Conservation (phyloP, 768 basidiomycete species). For the Calocera viscosa region DNA sequence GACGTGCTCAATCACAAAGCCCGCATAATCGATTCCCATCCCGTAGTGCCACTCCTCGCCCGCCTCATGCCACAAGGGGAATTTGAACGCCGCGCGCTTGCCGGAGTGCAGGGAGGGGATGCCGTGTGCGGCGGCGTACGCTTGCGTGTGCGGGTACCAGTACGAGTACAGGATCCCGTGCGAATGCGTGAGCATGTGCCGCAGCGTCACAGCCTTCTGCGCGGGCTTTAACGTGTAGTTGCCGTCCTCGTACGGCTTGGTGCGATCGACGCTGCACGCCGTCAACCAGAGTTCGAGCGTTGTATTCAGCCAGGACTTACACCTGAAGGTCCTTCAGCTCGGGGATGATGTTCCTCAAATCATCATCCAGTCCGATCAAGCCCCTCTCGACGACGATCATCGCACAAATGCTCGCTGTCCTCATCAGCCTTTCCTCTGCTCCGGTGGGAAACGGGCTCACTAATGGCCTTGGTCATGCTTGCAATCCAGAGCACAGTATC, state of each 20-base stretch:
- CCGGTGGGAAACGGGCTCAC: background rate
- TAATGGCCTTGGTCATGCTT: background rate
- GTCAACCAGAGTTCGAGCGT: background rate
- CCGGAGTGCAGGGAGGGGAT: background rate
- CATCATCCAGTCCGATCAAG: background rate
- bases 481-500: background rate
- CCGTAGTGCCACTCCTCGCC: constrained; percentile 7
- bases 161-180: background rate
- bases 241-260: constrained; percentile 3
- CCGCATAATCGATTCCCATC: constrained; percentile 7
- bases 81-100: background rate
- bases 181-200: constrained; percentile 4
- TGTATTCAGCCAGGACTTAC: background rate
- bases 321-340: background rate
- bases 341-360: background rate
- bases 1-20: background rate
- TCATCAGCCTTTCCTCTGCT: background rate
- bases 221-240: constrained; percentile 1
- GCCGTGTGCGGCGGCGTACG: background rate
- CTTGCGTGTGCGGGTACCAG: background rate
- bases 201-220: background rate
- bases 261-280: background rate
- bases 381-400: background rate
- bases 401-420: background rate
- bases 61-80: background rate